These are phyloP conservation scores for Colletotrichum simmondsii DNA, from an alignment of 2,329 filamentous ascomycete genomes.

Conservation along the genomic window DNA sequence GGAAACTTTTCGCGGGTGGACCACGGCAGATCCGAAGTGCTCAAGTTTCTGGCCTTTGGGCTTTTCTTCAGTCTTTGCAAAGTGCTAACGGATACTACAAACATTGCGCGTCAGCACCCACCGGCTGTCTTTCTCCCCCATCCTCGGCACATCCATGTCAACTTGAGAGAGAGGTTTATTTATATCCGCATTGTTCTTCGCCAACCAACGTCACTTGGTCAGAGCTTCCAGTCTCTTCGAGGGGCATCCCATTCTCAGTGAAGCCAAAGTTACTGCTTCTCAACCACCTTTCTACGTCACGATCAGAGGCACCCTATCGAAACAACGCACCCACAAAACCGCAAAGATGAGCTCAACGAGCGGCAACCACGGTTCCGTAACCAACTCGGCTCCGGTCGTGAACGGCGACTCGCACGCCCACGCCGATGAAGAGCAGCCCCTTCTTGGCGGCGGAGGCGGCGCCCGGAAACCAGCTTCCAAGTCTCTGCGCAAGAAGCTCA, in stretches of 20 bases:
- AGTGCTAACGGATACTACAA: not conserved
- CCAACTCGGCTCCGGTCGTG: constrained; percentile 11
- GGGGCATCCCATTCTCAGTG: not conserved
- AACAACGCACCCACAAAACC: not conserved
- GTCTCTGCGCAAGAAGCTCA: constrained; percentile 46
- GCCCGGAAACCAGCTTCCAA: constrained; percentile 34
- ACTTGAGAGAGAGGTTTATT: not conserved
- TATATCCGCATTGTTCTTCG: not conserved
- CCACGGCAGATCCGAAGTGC: constrained; percentile 24
- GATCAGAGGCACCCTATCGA: not conserved
- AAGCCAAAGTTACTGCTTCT: not conserved
- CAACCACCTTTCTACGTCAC: not conserved
- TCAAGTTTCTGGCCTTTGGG: not conserved
- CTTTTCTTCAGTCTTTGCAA: not conserved
- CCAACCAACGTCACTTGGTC: constrained; percentile 8
- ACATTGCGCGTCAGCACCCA: constrained; percentile 14
- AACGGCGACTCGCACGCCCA: constrained; percentile 14
- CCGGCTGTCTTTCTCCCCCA: not conserved
- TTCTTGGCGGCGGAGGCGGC: constrained; percentile 40
- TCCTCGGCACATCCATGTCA: not conserved
- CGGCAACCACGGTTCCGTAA: constrained; percentile 21
- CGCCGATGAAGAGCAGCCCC: constrained; percentile 46
- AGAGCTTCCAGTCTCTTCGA: not conserved
- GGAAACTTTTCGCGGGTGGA: constrained; percentile 11
- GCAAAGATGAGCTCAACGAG: constrained; percentile 5